Conservation (phyloP, 148 eudicot genomes). For the Rhododendron williamsianum region DNA sequence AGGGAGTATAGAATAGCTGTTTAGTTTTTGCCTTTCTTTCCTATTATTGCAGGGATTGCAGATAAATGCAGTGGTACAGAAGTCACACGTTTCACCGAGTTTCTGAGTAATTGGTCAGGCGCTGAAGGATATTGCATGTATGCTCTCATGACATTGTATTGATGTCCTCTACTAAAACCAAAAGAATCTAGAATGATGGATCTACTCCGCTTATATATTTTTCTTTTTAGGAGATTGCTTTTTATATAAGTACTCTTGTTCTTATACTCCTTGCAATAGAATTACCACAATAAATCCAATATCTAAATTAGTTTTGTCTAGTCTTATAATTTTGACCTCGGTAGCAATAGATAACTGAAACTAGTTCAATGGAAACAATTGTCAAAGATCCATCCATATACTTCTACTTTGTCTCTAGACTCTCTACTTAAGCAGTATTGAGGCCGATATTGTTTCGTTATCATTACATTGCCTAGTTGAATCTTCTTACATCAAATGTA, state of each 20-base stretch:
- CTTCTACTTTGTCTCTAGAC: background rate
- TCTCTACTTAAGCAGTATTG: background rate
- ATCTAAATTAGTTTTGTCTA: background rate
- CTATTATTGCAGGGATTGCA: constrained; percentile 35
- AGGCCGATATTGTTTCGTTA: background rate
- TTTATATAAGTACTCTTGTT: background rate
- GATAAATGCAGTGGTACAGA: constrained; percentile 35
- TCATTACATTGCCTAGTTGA: background rate
- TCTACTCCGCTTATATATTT: background rate
- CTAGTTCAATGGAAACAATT: background rate
- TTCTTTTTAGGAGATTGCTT: background rate
- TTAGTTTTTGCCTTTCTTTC: constrained; percentile 1
- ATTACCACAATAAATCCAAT: background rate
- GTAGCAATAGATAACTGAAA: background rate
- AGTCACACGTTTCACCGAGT: constrained; percentile 31
- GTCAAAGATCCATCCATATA: background rate
- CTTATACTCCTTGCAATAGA: background rate
- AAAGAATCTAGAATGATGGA: background rate
- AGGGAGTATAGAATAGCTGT: background rate
- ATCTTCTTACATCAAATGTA: background rate
- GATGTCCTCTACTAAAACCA: background rate
- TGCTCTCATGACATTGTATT: constrained; percentile 6
- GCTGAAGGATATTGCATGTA: constrained; percentile 58
- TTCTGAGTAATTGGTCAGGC: constrained; percentile 43
- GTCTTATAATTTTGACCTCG: background rate